Evolutionary conservation across 805 yeast genomes (phyloP).

Genomic region (Lachancea dasiensis): DNA sequence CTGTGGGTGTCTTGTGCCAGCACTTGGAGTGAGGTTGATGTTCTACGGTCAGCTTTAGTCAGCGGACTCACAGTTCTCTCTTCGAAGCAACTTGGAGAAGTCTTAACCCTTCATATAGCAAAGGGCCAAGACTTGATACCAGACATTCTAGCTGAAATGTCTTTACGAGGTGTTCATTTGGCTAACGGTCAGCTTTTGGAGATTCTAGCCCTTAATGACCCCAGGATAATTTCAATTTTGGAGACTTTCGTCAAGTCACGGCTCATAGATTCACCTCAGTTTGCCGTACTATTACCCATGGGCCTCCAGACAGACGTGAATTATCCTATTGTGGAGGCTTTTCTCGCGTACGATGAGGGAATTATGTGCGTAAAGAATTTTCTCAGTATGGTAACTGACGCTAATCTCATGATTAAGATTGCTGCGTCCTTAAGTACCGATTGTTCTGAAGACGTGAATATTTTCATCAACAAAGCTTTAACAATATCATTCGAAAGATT

Average conservation of each 20-base stretch:
- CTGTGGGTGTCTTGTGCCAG: conserved; percentile 8
- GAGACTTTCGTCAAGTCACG: not conserved
- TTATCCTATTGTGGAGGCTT: conserved; percentile 11
- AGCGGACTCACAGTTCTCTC: conserved; percentile 1
- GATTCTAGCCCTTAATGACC: not conserved
- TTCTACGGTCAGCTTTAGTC: not conserved
- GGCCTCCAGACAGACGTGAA: conserved; percentile 6
- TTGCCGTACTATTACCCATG: conserved; percentile 7
- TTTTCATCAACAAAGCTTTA: conserved; percentile 16
- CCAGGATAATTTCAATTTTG: not conserved
- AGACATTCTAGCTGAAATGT: not conserved
- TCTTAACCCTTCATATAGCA: not conserved
- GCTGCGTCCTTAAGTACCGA: conserved; percentile 12
- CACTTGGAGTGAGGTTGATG: not conserved
- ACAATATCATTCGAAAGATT: conserved; percentile 8
- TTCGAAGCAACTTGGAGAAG: conserved; percentile 1
- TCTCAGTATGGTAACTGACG: conserved; percentile 10
- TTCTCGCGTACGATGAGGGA: conserved; percentile 6
- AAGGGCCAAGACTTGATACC: not conserved
- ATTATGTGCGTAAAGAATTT: conserved; percentile 10
- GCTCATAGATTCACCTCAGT: not conserved
- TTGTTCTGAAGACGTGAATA: conserved; percentile 3
- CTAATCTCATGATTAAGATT: conserved; percentile 24
- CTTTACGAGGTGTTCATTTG: not conserved
- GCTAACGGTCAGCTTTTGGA: not conserved